Base-by-base conservation (phyloP, 2,329 filamentous ascomycete species). In the Penicillium sp. region DNA sequence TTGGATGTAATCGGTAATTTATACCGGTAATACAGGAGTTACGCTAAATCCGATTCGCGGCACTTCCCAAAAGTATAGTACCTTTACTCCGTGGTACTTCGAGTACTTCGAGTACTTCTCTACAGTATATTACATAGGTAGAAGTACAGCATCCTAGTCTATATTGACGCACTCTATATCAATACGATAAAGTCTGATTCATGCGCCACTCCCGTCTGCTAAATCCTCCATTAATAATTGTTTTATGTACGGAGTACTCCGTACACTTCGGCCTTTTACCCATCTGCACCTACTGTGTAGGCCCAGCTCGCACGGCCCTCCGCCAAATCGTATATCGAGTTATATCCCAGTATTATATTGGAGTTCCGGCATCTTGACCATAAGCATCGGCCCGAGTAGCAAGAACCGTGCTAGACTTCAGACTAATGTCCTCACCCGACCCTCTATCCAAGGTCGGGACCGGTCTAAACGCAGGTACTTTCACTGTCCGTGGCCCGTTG, bases 21-120 rank as follows among this genome's bases (percentile, higher is more conserved):
- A 47, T 45, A 49, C n/a, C 21, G 27, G 57, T 59, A 58, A 39
- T 51, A 53, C 52, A 13, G 4, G 24, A 39, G 48, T 27, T 27
- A 29, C 27, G 24, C 16, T 18, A 5, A 46, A 51, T 27, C 54
- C 57, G 59, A 62, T 63, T 62, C 59, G 55, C 59, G 61, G 61
- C 60, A 55, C 60, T 63, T 63, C 45, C 13, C 5, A 11, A 34
- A 34, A 34, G 31, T 34, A 34, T 34, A 34, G 31, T 34, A 11
- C 9, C 31, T 34, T 14, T 34, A 34, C 31, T 10, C 9, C 9
- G 13, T 18, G 18, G 18, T 18, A 18, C 18, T 18, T 18, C 18
- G 18, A 18, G 18, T 18, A 18, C 18, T 18, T 18, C 18, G 18
- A 18, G 18, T 18, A 18, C 18, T 18, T 18, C 18, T 18, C 29